phyloP scores from a whole-genome alignment of 163 green algal genomes.

The Scenedesmus sp. region DNA sequence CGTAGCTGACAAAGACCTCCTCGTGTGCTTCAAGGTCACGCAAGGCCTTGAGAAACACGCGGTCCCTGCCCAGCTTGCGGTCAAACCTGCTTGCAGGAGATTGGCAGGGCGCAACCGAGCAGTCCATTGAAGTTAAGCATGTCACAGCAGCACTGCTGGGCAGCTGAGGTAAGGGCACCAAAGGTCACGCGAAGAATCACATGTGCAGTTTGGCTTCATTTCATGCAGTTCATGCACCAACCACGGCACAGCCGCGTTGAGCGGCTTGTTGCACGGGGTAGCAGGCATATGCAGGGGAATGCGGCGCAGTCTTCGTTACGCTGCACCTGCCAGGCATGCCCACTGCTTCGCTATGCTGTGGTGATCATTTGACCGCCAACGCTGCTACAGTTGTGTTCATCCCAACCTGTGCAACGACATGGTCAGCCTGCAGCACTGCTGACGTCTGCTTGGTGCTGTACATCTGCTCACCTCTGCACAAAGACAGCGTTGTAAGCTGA shows the following conservation, averaged over 20 bases:
- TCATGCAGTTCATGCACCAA: background rate
- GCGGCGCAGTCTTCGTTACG: too few species aligned
- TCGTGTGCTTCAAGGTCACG: background rate
- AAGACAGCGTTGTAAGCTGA: slow-evolving; percentile 42
- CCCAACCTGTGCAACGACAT: background rate
- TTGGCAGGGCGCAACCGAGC: too few species aligned
- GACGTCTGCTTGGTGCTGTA: background rate
- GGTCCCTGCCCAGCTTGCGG: background rate
- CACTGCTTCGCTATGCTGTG: background rate
- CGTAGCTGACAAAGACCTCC: slow-evolving; percentile 54
- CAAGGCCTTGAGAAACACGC: slow-evolving; percentile 46
- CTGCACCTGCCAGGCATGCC: background rate
- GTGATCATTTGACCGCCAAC: background rate
- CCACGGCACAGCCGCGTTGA: background rate
- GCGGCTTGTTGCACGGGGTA: background rate
- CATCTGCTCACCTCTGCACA: slow-evolving; percentile 22
- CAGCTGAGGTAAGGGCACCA: background rate
- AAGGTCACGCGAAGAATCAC: background rate
- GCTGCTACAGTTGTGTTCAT: background rate
- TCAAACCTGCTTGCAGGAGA: slow-evolving; percentile 39
- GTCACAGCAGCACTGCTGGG: too few species aligned
- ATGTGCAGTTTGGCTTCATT: background rate
- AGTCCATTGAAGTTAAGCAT: background rate
- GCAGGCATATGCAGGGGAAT: too few species aligned
- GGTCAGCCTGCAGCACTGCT: background rate